These are phyloP conservation scores for Obba rivulosa DNA, from an alignment of 768 basidiomycete genomes.

Conservation along the genomic window DNA sequence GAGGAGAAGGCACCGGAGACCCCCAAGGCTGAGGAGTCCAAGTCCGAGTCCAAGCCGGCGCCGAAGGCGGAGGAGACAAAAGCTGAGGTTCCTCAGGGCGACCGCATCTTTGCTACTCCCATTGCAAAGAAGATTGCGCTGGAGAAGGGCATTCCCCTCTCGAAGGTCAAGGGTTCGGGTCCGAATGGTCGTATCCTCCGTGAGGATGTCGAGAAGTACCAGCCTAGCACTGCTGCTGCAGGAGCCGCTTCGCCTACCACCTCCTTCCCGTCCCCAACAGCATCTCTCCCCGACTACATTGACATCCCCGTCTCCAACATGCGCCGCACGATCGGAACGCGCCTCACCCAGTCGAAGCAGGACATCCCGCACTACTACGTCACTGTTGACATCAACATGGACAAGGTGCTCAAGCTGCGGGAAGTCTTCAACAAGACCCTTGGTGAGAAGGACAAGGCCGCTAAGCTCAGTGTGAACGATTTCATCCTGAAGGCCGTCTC, in stretches of 20 bases:
- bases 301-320: conserved; percentile 92
- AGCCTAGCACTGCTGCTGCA: conserved; percentile 42
- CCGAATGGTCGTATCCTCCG: conserved; percentile 93
- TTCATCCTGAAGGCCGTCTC: conserved; percentile 95
- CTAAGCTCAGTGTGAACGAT: conserved; percentile 96
- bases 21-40: conserved; percentile 31
- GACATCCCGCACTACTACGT: conserved; percentile 97
- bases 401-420: conserved; percentile 88
- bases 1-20: conserved; percentile 38
- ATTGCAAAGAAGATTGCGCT: conserved; percentile 96
- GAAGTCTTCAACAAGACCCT: conserved; percentile 93
- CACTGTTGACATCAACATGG: conserved; percentile 94
- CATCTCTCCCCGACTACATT: conserved; percentile 64
- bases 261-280: conserved; percentile 42
- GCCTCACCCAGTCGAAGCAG: conserved; percentile 90
- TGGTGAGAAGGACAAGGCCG: conserved; percentile 80
- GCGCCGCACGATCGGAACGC: conserved; percentile 87
- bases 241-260: conserved; percentile 34
- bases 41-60: conserved; percentile 27
- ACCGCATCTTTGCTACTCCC: conserved; percentile 91
- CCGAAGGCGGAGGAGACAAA: conserved; percentile 38
- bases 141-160: conserved; percentile 87
- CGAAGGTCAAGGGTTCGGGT: conserved; percentile 88
- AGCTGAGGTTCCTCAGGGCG: conserved; percentile 55
- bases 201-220: conserved; percentile 91